These are phyloP conservation scores for Sclerotinia subarctica DNA, from an alignment of 2,329 filamentous ascomycete genomes.

Conservation along the genomic window DNA sequence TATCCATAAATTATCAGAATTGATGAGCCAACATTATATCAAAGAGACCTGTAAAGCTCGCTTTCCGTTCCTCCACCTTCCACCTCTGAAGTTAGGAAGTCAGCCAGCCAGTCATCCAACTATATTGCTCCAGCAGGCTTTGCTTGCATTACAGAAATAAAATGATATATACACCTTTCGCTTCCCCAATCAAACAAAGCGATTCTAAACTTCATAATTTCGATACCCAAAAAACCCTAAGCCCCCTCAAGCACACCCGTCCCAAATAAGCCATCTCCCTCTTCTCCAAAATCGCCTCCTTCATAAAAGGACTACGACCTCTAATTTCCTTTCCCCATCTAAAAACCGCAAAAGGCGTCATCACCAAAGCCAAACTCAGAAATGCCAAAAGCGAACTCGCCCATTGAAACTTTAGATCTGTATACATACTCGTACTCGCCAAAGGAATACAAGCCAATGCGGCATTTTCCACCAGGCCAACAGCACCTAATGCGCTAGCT, in stretches of 20 bases:
- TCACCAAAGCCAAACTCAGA: constrained; percentile 43
- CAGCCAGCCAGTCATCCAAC: too few species aligned
- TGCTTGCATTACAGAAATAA: too few species aligned
- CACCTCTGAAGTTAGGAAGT: too few species aligned
- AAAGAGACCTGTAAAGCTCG: too few species aligned
- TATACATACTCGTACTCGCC: constrained; percentile 47
- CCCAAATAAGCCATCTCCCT: not conserved
- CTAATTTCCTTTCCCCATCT: constrained; percentile 33
- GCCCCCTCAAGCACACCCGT: too few species aligned
- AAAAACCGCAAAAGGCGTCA: constrained; percentile 45
- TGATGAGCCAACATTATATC: too few species aligned
- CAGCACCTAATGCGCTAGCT: constrained; percentile 47
- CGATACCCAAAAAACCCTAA: not conserved
- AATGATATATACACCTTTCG: too few species aligned
- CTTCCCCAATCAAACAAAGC: too few species aligned
- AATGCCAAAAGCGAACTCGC: constrained; percentile 48
- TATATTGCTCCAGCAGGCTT: too few species aligned
- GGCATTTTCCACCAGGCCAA: constrained; percentile 48
- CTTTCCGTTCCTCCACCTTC: too few species aligned
- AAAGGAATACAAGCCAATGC: constrained; percentile 49
- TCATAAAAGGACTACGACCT: not conserved
- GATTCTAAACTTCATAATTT: too few species aligned
- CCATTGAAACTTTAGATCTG: constrained; percentile 47
- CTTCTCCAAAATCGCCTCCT: not conserved
- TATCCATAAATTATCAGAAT: too few species aligned